phyloP scores from a whole-genome alignment of 2,329 filamentous ascomycete genomes.

The Emergomyces pasteurianus region DNA sequence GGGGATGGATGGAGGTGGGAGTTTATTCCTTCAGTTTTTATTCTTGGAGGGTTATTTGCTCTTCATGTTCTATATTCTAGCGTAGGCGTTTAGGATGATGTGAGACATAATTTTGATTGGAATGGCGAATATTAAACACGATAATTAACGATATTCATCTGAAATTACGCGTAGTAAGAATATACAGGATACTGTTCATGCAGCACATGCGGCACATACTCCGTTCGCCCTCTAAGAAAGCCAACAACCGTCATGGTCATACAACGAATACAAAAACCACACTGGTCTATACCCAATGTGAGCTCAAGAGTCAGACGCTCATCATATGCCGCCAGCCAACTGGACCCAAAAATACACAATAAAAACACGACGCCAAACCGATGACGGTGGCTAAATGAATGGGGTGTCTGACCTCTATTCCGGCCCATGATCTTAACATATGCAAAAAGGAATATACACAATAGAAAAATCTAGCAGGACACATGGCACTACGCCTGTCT shows the following conservation, averaged over 20 bases:
- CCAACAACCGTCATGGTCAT: background rate
- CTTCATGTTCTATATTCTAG: background rate
- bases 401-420: background rate
- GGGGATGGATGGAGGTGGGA: background rate
- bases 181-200: background rate
- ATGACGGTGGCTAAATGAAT: background rate
- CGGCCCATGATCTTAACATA: background rate
- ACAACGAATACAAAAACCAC: background rate
- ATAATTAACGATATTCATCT: background rate
- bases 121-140: background rate
- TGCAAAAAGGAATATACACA: background rate
- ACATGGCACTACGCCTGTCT: background rate
- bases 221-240: background rate
- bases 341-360: background rate
- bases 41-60: background rate
- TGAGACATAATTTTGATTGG: background rate
- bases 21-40: background rate
- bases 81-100: constrained; percentile 2
- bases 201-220: background rate
- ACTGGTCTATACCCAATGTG: background rate
- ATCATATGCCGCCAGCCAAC: background rate
- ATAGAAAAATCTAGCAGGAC: background rate
- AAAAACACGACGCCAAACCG: background rate
- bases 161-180: background rate
- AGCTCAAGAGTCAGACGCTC: background rate